Evolutionary conservation across 495 filamentous ascomycete species (phyloP).

Genomic region (Cercophora newfieldiana): DNA sequence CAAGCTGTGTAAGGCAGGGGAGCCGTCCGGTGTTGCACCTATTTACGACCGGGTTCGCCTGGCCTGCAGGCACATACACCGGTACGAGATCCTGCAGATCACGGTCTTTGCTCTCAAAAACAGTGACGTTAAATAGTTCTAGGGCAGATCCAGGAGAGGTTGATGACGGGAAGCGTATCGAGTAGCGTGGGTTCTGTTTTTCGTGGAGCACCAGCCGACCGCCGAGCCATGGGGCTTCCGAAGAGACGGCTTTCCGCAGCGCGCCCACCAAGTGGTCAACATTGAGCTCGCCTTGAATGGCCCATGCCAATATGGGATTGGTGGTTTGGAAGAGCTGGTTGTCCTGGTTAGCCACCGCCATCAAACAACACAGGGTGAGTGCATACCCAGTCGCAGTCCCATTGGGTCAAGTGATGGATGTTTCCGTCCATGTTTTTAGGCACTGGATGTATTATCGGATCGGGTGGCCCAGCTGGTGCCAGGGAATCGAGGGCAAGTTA

Average conservation of each 20-base stretch:
- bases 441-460: not conserved
- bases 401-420: not conserved
- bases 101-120: not conserved
- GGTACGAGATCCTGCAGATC: not conserved
- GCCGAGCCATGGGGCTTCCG: conserved; percentile 1
- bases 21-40: not conserved
- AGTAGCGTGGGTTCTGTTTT: not conserved
- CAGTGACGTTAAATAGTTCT: not conserved
- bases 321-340: conserved; percentile 1
- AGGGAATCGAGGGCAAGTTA: no score
- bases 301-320: not conserved
- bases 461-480: no score
- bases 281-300: not conserved
- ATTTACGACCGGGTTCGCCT: not conserved
- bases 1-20: not conserved
- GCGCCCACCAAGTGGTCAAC: not conserved
- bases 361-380: not conserved
- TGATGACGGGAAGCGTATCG: not conserved
- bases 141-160: not conserved
- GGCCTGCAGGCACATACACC: not conserved
- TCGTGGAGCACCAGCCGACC: not conserved
- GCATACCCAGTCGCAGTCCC: conserved; percentile 4
- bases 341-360: not conserved
- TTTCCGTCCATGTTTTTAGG: not conserved
- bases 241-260: not conserved